Percentiles rank a stretch among this genome's conserved stretches.
Conservation (phyloP, 345 rosid genomes). For the Syzygium aqueum region DNA sequence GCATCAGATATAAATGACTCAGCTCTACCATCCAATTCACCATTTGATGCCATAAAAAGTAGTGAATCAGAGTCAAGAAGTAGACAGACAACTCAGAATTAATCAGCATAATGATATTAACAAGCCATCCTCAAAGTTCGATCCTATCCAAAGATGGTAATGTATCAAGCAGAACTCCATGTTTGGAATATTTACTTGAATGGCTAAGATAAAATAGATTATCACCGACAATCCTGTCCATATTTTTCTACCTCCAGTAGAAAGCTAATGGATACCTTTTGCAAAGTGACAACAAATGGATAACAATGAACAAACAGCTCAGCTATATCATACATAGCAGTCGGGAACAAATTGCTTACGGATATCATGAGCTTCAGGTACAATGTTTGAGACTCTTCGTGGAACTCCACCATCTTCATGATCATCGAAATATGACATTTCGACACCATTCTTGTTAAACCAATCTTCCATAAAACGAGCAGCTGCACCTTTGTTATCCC, state of each 20-base stretch:
- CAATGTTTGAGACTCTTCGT: slow-evolving; percentile 65
- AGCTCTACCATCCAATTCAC: not conserved
- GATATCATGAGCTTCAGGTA: slow-evolving; percentile 26
- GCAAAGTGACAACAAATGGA: not conserved
- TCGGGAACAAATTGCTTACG: slow-evolving; percentile 32
- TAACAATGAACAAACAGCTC: not conserved
- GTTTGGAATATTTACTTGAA: not conserved
- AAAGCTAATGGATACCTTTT: not conserved
- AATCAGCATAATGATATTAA: not conserved
- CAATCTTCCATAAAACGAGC: slow-evolving; percentile 97
- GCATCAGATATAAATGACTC: not conserved
- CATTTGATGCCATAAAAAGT: not conserved
- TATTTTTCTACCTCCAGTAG: not conserved
- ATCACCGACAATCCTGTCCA: not conserved
- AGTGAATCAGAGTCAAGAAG: not conserved
- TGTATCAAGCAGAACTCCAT: not conserved
- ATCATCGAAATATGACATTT: slow-evolving; percentile 27
- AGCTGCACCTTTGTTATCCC: slow-evolving; percentile 98
- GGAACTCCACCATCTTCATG: slow-evolving; percentile 35
- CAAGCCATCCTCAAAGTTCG: not conserved
- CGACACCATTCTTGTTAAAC: slow-evolving; percentile 44
- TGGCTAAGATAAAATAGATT: not conserved
- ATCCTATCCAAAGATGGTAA: not conserved
- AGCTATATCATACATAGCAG: not conserved
- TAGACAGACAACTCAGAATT: not conserved